phyloP scores from a whole-genome alignment of 805 yeast species.

The Kuraishia cidri region DNA sequence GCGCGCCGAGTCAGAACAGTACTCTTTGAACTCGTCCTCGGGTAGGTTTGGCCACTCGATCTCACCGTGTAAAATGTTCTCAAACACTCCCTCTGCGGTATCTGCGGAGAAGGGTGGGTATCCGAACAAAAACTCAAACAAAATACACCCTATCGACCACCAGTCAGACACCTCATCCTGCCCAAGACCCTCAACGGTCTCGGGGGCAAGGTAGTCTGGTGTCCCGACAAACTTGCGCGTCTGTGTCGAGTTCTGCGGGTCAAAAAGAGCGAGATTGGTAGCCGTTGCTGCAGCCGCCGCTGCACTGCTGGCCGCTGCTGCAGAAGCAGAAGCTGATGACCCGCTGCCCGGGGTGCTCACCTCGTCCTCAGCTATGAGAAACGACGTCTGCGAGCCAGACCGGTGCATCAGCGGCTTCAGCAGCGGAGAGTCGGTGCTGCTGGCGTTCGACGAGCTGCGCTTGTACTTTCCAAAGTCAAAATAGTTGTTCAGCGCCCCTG shows the following conservation, averaged over 20 bases:
- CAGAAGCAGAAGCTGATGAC: neutral
- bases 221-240: slow-evolving; percentile 83
- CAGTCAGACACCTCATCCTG: slow-evolving; percentile 89
- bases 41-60: slow-evolving; percentile 80
- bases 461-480: neutral
- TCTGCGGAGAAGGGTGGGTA: slow-evolving; percentile 90
- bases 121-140: slow-evolving; percentile 88
- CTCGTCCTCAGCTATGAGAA: slow-evolving; percentile 46
- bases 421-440: slow-evolving; percentile 37
- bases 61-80: slow-evolving; percentile 62
- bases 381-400: slow-evolving; percentile 48
- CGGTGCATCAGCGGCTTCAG: slow-evolving; percentile 37
- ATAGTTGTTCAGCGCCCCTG: neutral
- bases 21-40: slow-evolving; percentile 38
- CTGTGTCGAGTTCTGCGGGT: slow-evolving; percentile 53
- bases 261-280: slow-evolving; percentile 55
- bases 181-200: slow-evolving; percentile 76
- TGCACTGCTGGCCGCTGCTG: no score
- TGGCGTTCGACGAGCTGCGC: slow-evolving; percentile 22
- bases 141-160: slow-evolving; percentile 98
- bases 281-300: slow-evolving; percentile 2
- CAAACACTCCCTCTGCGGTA: slow-evolving; percentile 74
- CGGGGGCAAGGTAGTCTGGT: slow-evolving; percentile 97
- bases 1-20: slow-evolving; percentile 59
- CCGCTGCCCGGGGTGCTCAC: slow-evolving; percentile 9